phyloP scores from a whole-genome alignment of 2,329 filamentous ascomycete species.

The Trichothecium roseum region DNA sequence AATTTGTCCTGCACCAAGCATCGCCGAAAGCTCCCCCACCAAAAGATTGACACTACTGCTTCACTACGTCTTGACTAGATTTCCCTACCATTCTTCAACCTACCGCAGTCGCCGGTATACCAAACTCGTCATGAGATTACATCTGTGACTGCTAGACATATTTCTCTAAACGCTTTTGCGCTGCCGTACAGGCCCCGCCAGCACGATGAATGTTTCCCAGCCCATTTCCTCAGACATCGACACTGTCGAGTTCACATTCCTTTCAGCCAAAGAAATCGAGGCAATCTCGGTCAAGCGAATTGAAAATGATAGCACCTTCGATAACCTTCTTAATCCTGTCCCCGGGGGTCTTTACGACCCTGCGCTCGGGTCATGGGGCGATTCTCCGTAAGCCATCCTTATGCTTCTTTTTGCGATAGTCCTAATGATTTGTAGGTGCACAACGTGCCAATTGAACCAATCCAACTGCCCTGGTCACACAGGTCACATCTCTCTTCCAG shows the following conservation, averaged over 20 bases:
- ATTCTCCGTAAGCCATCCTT: slow-evolving; percentile 52
- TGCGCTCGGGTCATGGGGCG: slow-evolving; percentile 81
- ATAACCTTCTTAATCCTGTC: slow-evolving; percentile 79
- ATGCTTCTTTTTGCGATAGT: slow-evolving; percentile 4
- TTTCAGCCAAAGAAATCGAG: slow-evolving; percentile 73
- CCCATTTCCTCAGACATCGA: slow-evolving; percentile 76
- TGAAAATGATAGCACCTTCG: slow-evolving; percentile 88
- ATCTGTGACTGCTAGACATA: neutral
- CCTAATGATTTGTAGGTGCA: slow-evolving; percentile 50
- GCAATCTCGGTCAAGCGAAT: slow-evolving; percentile 89
- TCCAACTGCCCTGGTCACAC: slow-evolving; percentile 82
- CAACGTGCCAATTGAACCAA: slow-evolving; percentile 80
- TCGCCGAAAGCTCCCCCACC: slow-evolving; percentile 6
- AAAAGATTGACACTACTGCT: neutral
- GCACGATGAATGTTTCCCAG: slow-evolving; percentile 61
- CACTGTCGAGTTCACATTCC: slow-evolving; percentile 81
- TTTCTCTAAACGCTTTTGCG: slow-evolving; percentile 1
- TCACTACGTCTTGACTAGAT: too few relatives aligned
- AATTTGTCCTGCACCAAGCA: slow-evolving; percentile 17
- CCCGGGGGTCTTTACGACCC: slow-evolving; percentile 88
- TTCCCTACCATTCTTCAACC: neutral
- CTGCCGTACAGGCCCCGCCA: slow-evolving; percentile 2
- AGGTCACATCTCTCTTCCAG: slow-evolving; percentile 89
- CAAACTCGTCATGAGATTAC: neutral
- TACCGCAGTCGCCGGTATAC: neutral